A percentile compares a stretch with the other conserved stretches of the same genome.
Conservation (phyloP, 306 rosid genomes). For the Abrus precatorius region DNA sequence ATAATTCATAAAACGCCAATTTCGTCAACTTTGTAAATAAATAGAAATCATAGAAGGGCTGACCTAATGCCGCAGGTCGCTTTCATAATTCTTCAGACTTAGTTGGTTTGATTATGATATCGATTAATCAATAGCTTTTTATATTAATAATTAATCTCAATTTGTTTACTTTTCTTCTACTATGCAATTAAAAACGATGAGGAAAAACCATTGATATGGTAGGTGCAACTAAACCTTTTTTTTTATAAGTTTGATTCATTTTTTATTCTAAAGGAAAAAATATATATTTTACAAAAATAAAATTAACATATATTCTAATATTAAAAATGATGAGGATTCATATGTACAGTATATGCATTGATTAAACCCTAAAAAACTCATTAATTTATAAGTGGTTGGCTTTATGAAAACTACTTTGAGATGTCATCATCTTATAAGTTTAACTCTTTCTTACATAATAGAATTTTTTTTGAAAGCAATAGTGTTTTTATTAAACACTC, state of each 20-base stretch:
- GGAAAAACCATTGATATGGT: slow-evolving; percentile 15
- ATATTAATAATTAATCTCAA: slow-evolving; percentile 1
- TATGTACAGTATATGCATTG: not conserved
- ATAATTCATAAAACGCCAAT: not conserved
- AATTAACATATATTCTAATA: no score
- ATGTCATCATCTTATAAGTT: not conserved
- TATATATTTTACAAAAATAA: no score
- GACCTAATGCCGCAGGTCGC: slow-evolving; percentile 42
- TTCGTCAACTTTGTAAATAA: not conserved
- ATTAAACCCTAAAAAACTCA: not conserved
- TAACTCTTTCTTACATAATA: not conserved
- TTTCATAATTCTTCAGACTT: slow-evolving; percentile 48
- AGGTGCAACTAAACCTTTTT: slow-evolving; percentile 33
- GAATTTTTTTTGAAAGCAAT: no score
- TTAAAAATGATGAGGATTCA: not conserved
- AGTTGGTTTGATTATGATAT: slow-evolving; percentile 50
- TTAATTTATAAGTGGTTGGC: not conserved
- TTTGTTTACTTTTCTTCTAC: slow-evolving; percentile 18
- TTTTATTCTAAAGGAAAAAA: no score
- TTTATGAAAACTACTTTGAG: not conserved
- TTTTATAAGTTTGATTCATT: no score
- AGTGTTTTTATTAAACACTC: not conserved
- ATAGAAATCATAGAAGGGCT: slow-evolving; percentile 21
- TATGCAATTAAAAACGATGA: not conserved
- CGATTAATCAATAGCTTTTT: slow-evolving; percentile 43